phyloP scores from a whole-genome alignment of 257 asterid genomes.

The Fraxinus excelsior region DNA sequence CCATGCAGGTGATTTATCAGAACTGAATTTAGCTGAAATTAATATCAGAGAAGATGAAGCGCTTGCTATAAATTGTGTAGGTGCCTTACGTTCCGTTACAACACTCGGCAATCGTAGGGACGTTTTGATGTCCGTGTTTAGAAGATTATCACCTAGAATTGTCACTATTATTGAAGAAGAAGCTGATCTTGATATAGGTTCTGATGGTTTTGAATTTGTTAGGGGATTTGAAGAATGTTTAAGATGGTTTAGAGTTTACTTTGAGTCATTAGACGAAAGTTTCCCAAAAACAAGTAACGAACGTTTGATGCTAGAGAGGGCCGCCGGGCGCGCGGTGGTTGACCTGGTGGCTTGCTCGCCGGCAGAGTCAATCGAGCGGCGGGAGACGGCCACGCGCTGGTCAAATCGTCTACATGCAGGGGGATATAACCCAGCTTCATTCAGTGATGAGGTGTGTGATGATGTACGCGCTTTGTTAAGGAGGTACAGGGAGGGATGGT shows the following conservation, averaged over 20 bases:
- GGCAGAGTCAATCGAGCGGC: constrained; percentile 68
- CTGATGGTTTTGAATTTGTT: constrained; percentile 61
- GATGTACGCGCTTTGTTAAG: constrained; percentile 89
- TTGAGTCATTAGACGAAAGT: constrained; percentile 81
- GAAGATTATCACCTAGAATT: constrained; percentile 65
- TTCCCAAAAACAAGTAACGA: constrained; percentile 73
- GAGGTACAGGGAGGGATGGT: constrained; percentile 96
- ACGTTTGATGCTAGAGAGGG: constrained; percentile 87
- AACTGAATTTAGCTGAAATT: constrained; percentile 47
- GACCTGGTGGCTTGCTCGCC: constrained; percentile 81
- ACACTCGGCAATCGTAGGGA: constrained; percentile 54
- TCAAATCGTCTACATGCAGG: constrained; percentile 67
- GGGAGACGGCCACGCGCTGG: constrained; percentile 87
- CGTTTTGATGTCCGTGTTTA: constrained; percentile 48
- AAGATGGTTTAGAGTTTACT: constrained; percentile 93
- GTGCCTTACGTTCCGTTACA: constrained; percentile 66
- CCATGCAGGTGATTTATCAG: constrained; percentile 80
- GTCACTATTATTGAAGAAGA: constrained; percentile 83
- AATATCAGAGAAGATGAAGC: constrained; percentile 74
- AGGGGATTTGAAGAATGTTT: constrained; percentile 76
- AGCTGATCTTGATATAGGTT: constrained; percentile 76
- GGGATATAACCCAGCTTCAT: constrained; percentile 50
- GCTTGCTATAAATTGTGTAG: constrained; percentile 75
- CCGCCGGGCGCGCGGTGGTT: constrained; percentile 79
- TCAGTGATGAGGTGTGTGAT: constrained; percentile 88